Base-by-base conservation (phyloP, 768 basidiomycete genomes). In the Lyophyllum atratum region DNA sequence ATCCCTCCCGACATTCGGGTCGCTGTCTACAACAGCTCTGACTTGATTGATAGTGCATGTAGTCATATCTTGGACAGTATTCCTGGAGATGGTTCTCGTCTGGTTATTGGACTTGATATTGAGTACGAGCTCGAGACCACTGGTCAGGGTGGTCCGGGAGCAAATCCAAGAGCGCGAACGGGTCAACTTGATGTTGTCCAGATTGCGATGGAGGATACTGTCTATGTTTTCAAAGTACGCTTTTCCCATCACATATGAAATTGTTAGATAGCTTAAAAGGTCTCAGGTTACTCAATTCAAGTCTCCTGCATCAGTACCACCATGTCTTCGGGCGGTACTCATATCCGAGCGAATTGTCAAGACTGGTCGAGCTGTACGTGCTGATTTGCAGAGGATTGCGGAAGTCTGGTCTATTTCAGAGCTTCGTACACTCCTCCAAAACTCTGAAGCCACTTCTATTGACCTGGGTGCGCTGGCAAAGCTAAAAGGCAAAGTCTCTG, bases 1-100 rank as follows among this genome's bases (percentile, higher is more conserved):
- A 48, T 55, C 11, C 47, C 47, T 12, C 19, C 46, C 4, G 19
- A 21, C 15, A 8, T 44, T 12, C 26, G 46, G 28, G 46, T 47
- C 12, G 19, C 42, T 7, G 25, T 49, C 3, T 55, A 55, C 33
- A 15, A 55, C 10, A 49, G 28, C 17, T 15, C 14, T 29, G 40
- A 55, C 48, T 39, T 55, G 3, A 55, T 55, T 43, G 48, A 55
- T 49, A 49, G 40, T 31, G 48, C 54, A 19, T 55, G 48, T 24
- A 3, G 22, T 28, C 26, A 42, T 14, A 55, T 55, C 29, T 25
- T 55, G 19, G 47, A 55, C 6, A 19, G 46, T 49, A 25, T 31
- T 29, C 40, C 40, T 28, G 8, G 17, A 0, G 40, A 55, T 42
- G 29, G 29, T 7, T 56, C 48, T 34, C 55, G 24, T 22, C 3